Base-by-base conservation (phyloP, 176 grass and related monocot genomes). In the Ampelocalamus luodianensis region DNA sequence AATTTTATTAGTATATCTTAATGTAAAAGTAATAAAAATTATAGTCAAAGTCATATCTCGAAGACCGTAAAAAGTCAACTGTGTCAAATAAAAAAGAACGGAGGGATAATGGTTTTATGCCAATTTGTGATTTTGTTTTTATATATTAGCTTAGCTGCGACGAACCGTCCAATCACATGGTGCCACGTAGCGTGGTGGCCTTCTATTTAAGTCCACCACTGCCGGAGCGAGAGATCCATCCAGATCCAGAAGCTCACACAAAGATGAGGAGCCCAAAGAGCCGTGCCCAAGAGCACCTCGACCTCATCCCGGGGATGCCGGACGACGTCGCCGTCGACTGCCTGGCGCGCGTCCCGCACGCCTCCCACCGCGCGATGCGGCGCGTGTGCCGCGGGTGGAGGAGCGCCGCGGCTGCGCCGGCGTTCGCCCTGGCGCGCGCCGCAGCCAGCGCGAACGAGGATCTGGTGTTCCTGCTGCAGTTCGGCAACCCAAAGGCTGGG, bases 281-380 rank as follows among this genome's bases (percentile, higher is more conserved):
- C 61, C 50, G 48, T 29, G 58, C 22, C 29, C 15, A 45, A n/a
- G 82, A 65, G n/a, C 79, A 87, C 75, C 3, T 87, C 1, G 88
- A 96, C 23, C 86, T 99, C 68, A 96, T 99, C 26, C 96, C 96
- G 0, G 96, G 96, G 12, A 66, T 99, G 51, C 93, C 96, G 4
- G 75, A 99, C 73, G 93, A 99, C 72, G 86, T 99, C 7, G 96
- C 96, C 7, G 91, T 86, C 43, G 96, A 98, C 74, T 98, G 96
- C 86, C 91, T 98, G 18, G 73, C 92, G 12, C 89, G 96, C 17
- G 91, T 99, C 13, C 93, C 86, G 38, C 89, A 92, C 74, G 90
- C 78, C 0, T 64, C 65, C 3, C 88, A 92, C 69, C 81, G 88
- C 34, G 46, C 90, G 6, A 85, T 89, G 51, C 78, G 93, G 9